Base-by-base conservation (phyloP, 495 filamentous ascomycete species). In the Astrocystis sublimbata region DNA sequence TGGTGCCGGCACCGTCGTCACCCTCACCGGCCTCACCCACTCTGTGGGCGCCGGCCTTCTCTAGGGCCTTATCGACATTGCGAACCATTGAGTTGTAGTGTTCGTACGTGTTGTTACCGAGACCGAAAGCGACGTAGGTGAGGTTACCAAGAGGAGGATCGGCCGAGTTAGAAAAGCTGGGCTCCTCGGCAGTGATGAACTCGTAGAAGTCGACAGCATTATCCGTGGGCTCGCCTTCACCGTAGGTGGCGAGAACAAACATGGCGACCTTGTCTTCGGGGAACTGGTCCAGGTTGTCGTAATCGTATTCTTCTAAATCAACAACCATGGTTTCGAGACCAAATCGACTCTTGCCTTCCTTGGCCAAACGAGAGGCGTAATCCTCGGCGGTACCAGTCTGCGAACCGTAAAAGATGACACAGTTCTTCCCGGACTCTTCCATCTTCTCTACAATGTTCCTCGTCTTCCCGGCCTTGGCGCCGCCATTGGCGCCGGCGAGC, bases 61-160 rank as follows among this genome's bases (percentile, higher is more conserved):
- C 77, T 46, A 99, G 77, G 35, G 88, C 88, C 64, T 87, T 84
- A 74, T 96, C 86, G 60, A 96, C 86, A 61, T 92, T 89, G 61
- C 94, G 91, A 59, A 99, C 93, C 92, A 99, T 96, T 38, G 91
- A 88, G 77, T 99, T 97, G 83, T 98, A 99, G 79, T 99, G 96
- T 69, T 99, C 94, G 67, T 99, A 99, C 26, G 94, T 99, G 79
- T 99, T 99, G 82, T 99, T 90, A 64, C 94, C 94, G 10, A 99
- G 85, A 69, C 94, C 94, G 72, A 99, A 99, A 43, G 93, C 83
- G 69, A 99, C 90, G 69, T 91, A 99, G 73, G 93, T 93, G 68
- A 99, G 82, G 62, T 91, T 92, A 31, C 79, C 84, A 17, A 99
- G 86, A 30, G 93, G 86, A 65, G 87, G 82, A 3, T 93, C 91